phyloP scores from a whole-genome alignment of 371 early-diverging fungal species.

The Vavraia culicis region DNA sequence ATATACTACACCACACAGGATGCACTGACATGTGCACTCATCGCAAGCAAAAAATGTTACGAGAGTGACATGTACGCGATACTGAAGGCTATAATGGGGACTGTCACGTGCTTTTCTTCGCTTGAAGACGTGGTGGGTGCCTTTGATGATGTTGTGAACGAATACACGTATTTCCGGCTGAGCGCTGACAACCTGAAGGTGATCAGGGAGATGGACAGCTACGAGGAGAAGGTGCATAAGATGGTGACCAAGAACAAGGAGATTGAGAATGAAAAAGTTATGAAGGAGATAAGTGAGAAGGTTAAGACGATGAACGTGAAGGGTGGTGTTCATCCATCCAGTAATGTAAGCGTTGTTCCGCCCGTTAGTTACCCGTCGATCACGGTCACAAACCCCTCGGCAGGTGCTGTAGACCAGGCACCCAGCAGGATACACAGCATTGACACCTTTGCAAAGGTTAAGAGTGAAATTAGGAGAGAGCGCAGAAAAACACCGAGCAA shows the following conservation, averaged over 20 bases:
- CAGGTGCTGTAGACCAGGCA: conserved; percentile 7
- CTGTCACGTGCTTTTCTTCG: too few species aligned
- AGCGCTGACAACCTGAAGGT: not conserved
- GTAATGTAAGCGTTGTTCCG: conserved; percentile 1
- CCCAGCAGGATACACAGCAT: conserved; percentile 5
- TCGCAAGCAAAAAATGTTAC: too few species aligned
- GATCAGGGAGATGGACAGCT: conserved; percentile 29
- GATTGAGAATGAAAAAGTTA: conserved; percentile 18
- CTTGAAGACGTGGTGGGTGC: too few species aligned
- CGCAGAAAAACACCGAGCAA: not conserved
- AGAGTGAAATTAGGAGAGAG: not conserved
- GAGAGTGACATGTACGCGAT: too few species aligned
- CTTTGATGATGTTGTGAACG: too few species aligned
- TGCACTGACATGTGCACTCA: too few species aligned
- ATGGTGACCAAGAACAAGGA: conserved; percentile 35
- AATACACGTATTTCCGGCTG: too few species aligned
- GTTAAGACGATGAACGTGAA: not conserved
- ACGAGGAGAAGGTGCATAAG: conserved; percentile 37
- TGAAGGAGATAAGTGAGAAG: conserved; percentile 13
- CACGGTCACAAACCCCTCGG: not conserved
- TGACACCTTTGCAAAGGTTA: not conserved
- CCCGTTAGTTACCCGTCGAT: not conserved
- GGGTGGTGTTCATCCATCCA: conserved; percentile 5
- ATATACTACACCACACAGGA: too few species aligned
- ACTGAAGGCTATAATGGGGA: too few species aligned